Percentiles rank a stretch among this genome's conserved stretches.
phyloP scores from a whole-genome alignment of 2,329 filamentous ascomycete species.

The Didymella lethalis region DNA sequence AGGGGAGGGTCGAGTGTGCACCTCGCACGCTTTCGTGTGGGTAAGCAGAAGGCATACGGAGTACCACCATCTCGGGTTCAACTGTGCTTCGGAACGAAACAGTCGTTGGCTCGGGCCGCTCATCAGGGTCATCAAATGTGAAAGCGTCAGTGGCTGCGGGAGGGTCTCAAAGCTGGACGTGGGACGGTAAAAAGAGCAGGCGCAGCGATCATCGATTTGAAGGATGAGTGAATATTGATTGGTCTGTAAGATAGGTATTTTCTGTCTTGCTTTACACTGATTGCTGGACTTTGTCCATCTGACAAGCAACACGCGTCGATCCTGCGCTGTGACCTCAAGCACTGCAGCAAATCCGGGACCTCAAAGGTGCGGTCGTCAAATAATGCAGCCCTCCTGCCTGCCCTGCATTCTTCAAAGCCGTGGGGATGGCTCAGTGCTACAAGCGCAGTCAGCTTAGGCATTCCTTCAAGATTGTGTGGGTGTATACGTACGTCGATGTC shows the following conservation, averaged over 20 bases:
- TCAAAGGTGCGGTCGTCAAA: not conserved
- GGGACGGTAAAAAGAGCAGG: not conserved
- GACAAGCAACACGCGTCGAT: conserved; percentile 1
- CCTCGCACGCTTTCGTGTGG: not conserved
- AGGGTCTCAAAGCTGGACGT: not conserved
- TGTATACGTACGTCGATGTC: conserved; percentile 62
- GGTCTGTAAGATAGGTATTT: not conserved
- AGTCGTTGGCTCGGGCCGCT: not conserved
- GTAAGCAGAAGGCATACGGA: not conserved
- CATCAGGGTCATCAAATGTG: not conserved
- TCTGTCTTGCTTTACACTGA: not conserved
- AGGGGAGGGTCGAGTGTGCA: not conserved
- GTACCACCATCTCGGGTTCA: not conserved
- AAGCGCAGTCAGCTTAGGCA: conserved; percentile 36
- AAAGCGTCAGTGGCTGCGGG: not conserved
- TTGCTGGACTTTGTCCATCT: not conserved
- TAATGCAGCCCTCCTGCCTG: not conserved
- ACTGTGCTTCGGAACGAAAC: not conserved
- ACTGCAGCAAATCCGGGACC: not conserved
- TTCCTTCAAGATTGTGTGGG: conserved; percentile 12
- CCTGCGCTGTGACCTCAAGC: conserved; percentile 5
- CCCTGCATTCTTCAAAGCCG: not conserved
- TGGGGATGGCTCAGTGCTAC: conserved; percentile 38
- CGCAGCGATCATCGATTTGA: not conserved
- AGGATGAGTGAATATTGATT: not conserved